These are phyloP conservation scores for Sporobolomyces pararoseus DNA, from an alignment of 768 basidiomycete species.

Conservation along the genomic window DNA sequence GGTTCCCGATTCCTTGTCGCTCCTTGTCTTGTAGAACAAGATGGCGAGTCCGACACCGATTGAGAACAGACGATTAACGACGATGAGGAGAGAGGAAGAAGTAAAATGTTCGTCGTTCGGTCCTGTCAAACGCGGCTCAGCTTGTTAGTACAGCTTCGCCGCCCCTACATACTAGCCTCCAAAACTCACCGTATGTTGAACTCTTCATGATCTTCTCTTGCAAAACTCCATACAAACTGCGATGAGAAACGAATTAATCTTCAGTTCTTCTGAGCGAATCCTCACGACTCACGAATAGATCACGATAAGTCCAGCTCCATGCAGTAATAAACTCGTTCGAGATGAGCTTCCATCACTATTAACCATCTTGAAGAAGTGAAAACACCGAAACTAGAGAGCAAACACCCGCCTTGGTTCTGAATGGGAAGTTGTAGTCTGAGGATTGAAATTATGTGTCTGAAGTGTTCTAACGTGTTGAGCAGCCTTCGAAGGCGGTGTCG, in stretches of 20 bases:
- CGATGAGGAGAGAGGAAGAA: slow-evolving; percentile 42
- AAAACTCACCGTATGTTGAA: slow-evolving; percentile 37
- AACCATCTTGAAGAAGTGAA: neutral
- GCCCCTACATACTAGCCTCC: neutral
- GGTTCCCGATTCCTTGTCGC: neutral
- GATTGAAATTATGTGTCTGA: too few relatives aligned
- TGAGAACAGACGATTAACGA: slow-evolving; percentile 42
- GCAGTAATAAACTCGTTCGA: slow-evolving; percentile 26
- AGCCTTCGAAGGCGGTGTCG: too few relatives aligned
- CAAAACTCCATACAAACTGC: slow-evolving; percentile 34
- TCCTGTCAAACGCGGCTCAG: slow-evolving; percentile 5
- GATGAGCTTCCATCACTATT: neutral
- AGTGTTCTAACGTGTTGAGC: too few relatives aligned
- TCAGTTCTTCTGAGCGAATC: neutral
- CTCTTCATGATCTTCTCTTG: slow-evolving; percentile 46
- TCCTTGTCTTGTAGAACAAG: slow-evolving; percentile 20
- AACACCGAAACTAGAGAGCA: neutral
- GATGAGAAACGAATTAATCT: neutral
- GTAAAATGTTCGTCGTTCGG: slow-evolving; percentile 40
- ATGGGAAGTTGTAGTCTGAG: too few relatives aligned
- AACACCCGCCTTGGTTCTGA: too few relatives aligned
- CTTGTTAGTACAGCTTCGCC: neutral
- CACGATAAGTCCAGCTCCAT: slow-evolving; percentile 33
- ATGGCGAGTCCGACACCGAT: slow-evolving; percentile 34
- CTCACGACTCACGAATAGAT: slow-evolving; percentile 30